A percentile compares a stretch with the other conserved stretches of the same genome.
Conservation (phyloP, 805 yeast genomes). For the Scheffersomyces amazonensis region DNA sequence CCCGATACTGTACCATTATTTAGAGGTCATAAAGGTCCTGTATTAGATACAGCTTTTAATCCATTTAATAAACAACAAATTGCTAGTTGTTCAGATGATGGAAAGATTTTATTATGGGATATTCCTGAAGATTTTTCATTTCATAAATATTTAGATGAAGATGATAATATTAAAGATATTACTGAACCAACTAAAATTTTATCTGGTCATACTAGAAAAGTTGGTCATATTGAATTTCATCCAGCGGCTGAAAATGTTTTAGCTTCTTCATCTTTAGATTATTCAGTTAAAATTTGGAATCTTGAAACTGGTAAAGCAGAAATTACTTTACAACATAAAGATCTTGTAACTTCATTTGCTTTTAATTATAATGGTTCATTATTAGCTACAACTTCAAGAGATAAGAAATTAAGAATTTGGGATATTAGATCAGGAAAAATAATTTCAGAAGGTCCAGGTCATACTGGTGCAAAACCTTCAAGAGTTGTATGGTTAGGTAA, state of each 20-base stretch:
- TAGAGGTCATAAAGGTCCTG: conserved; percentile 94
- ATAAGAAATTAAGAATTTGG: conserved; percentile 89
- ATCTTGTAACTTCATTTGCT: conserved; percentile 87
- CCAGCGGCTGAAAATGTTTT: conserved; percentile 85
- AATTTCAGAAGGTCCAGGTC: conserved; percentile 83
- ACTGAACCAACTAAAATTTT: conserved; percentile 63
- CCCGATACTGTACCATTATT: conserved; percentile 93
- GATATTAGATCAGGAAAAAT: conserved; percentile 74
- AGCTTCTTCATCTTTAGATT: conserved; percentile 89
- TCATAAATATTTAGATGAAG: conserved; percentile 50
- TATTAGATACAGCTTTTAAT: conserved; percentile 91
- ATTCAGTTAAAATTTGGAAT: conserved; percentile 90
- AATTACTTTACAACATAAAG: conserved; percentile 79
- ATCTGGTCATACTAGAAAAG: conserved; percentile 88
- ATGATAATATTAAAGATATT: conserved; percentile 64
- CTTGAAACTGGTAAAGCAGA: conserved; percentile 68
- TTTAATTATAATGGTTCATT: conserved; percentile 88
- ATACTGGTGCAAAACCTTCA: conserved; percentile 87
- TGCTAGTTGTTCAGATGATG: conserved; percentile 79
- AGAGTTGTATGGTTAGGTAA: conserved; percentile 91
- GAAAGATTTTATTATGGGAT: conserved; percentile 80
- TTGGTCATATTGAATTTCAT: conserved; percentile 87
- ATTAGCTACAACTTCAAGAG: conserved; percentile 87
- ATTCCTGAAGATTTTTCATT: conserved; percentile 82
- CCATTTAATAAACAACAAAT: conserved; percentile 79